Percentiles rank a stretch among this genome's conserved stretches.
phyloP scores from a whole-genome alignment of 805 yeast genomes.

The Kuraishia molischiana region DNA sequence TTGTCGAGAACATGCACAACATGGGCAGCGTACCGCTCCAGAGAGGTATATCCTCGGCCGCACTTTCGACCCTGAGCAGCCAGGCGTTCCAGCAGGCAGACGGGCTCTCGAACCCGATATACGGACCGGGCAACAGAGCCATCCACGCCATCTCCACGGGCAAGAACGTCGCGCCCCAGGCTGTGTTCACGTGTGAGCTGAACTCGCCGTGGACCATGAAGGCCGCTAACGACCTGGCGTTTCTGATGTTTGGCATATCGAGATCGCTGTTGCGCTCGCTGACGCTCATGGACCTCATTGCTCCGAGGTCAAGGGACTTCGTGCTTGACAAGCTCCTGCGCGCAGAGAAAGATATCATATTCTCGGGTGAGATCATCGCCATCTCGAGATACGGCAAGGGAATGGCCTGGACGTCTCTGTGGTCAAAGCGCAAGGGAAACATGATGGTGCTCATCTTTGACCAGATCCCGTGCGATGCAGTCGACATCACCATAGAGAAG shows the following conservation, averaged over 20 bases:
- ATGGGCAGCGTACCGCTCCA: slow-evolving; percentile 17
- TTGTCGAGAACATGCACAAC: slow-evolving; percentile 28
- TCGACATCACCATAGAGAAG: slow-evolving; percentile 43
- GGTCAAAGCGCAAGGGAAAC: slow-evolving; percentile 75
- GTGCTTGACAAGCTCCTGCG: slow-evolving; percentile 46
- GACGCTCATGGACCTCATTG: slow-evolving; percentile 66
- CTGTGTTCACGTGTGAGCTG: slow-evolving; percentile 71
- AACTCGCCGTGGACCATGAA: slow-evolving; percentile 71
- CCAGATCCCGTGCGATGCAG: slow-evolving; percentile 67
- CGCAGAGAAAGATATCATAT: slow-evolving; percentile 37
- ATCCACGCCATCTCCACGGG: slow-evolving; percentile 61
- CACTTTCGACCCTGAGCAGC: slow-evolving; percentile 11
- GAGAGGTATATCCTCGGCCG: slow-evolving; percentile 14
- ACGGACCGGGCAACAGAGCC: slow-evolving; percentile 4
- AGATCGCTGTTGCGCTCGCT: slow-evolving; percentile 49
- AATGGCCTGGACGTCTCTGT: slow-evolving; percentile 76
- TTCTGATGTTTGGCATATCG: slow-evolving; percentile 77
- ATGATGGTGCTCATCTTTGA: slow-evolving; percentile 78
- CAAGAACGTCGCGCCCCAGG: slow-evolving; percentile 66
- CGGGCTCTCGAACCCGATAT: slow-evolving; percentile 3
- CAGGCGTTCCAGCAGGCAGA: slow-evolving; percentile 7
- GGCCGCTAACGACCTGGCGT: slow-evolving; percentile 86
- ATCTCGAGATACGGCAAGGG: slow-evolving; percentile 57
- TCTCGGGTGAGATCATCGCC: slow-evolving; percentile 81
- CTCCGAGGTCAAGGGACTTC: slow-evolving; percentile 65